phyloP scores from a whole-genome alignment of 139 green algal genomes.

The Penium margaritaceum region DNA sequence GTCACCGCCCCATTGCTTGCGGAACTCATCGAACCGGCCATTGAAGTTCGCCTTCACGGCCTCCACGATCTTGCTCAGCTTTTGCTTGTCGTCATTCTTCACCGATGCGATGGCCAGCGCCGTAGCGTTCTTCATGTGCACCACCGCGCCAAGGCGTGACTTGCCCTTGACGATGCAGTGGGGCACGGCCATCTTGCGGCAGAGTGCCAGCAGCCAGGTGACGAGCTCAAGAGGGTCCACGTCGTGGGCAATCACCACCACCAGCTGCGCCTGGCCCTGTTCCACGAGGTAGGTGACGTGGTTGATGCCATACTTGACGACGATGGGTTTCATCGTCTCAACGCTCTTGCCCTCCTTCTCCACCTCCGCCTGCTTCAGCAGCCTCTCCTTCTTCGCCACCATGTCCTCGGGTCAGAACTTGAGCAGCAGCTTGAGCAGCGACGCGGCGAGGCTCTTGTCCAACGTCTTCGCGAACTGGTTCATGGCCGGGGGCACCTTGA shows the following conservation, averaged over 20 bases:
- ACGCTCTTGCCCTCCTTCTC: constrained; percentile 55
- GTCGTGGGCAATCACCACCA: constrained; percentile 95
- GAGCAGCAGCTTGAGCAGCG: constrained; percentile 93
- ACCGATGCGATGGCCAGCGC: constrained; percentile 83
- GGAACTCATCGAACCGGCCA: constrained; percentile 59
- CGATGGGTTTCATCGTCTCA: constrained; percentile 94
- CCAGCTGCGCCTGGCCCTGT: constrained; percentile 85
- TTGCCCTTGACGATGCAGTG: constrained; percentile 97
- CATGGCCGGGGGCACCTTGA: constrained; percentile 70
- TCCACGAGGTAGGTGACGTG: constrained; percentile 96
- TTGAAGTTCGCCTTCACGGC: constrained; percentile 80
- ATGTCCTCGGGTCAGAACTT: constrained; percentile 98
- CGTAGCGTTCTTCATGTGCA: constrained; percentile 98
- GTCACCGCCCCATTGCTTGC: constrained; percentile 84
- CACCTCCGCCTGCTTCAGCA: constrained; percentile 71
- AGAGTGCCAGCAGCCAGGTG: constrained; percentile 94
- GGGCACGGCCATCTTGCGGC: constrained; percentile 96
- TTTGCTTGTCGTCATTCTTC: constrained; percentile 94
- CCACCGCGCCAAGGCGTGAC: constrained; percentile 62
- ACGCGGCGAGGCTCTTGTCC: constrained; percentile 80
- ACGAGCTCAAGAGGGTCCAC: constrained; percentile 98
- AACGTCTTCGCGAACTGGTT: constrained; percentile 79
- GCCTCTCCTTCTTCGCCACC: constrained; percentile 85
- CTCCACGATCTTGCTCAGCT: constrained; percentile 94
- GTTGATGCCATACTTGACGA: constrained; percentile 99